These are phyloP conservation scores for Alternaria panax DNA, from an alignment of 2,329 filamentous ascomycete species.

Conservation along the genomic window DNA sequence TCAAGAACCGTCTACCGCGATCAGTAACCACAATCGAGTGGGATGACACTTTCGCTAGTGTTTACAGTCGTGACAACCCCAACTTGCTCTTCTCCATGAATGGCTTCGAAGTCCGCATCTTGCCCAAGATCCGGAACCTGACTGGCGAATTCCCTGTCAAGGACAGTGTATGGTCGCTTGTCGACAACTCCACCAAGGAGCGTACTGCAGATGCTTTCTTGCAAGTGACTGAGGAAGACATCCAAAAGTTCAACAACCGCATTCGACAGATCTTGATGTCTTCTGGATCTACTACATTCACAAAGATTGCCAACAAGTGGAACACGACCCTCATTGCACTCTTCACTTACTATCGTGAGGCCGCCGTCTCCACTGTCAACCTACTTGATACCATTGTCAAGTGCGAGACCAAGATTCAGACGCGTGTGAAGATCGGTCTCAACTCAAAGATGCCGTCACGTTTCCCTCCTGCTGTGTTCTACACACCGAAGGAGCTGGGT, in stretches of 20 bases:
- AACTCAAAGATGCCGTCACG: conserved; percentile 99
- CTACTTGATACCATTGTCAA: conserved; percentile 98
- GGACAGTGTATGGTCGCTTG: conserved; percentile 97
- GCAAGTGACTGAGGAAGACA: conserved; percentile 96
- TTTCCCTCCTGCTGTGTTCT: conserved; percentile 98
- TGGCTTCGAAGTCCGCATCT: conserved; percentile 94
- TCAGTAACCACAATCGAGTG: conserved; percentile 98
- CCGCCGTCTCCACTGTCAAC: conserved; percentile 92
- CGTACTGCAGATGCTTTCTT: conserved; percentile 96
- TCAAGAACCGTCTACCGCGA: conserved; percentile 94
- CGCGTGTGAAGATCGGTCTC: conserved; percentile 95
- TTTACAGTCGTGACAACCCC: conserved; percentile 97
- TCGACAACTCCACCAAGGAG: conserved; percentile 96
- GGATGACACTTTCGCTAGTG: conserved; percentile 98
- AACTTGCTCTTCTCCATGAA: conserved; percentile 98
- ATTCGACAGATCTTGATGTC: conserved; percentile 99
- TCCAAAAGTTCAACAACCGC: conserved; percentile 98
- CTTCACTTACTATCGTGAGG: conserved; percentile 98
- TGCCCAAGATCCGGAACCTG: conserved; percentile 93
- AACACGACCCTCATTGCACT: conserved; percentile 96
- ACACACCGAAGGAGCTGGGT: conserved; percentile 96
- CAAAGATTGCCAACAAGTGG: conserved; percentile 99
- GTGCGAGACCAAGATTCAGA: conserved; percentile 99
- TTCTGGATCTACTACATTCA: conserved; percentile 98
- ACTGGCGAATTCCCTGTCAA: conserved; percentile 98